Percentiles rank a stretch among this genome's conserved stretches.
phyloP scores from a whole-genome alignment of 345 rosid genomes.

The Clarkia xantiana region DNA sequence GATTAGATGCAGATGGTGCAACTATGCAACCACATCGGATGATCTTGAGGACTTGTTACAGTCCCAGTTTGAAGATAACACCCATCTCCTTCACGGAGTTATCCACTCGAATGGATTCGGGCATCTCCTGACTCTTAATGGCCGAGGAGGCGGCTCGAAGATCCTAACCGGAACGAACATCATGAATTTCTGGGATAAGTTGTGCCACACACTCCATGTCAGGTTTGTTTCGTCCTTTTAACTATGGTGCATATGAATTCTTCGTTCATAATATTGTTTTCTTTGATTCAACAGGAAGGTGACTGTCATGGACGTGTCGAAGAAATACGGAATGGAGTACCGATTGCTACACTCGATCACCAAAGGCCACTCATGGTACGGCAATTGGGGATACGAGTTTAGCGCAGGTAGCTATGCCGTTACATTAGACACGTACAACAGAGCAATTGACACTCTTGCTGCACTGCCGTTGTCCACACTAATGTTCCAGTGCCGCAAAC shows the following conservation, averaged over 20 bases:
- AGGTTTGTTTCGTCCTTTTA: neutral
- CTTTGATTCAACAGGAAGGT: constrained; percentile 18
- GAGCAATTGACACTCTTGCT: constrained; percentile 33
- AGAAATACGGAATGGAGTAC: constrained; percentile 45
- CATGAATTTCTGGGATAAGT: constrained; percentile 69
- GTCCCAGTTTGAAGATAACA: constrained; percentile 40
- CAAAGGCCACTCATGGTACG: constrained; percentile 54
- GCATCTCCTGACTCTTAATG: constrained; percentile 54
- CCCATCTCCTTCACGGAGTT: constrained; percentile 56
- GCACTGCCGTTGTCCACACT: constrained; percentile 25
- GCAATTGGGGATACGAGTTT: constrained; percentile 57
- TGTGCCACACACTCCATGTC: constrained; percentile 37
- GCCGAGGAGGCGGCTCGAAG: constrained; percentile 58
- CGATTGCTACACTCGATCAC: constrained; percentile 45
- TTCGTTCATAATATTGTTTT: no score
- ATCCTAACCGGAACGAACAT: constrained; percentile 41
- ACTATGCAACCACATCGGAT: constrained; percentile 16
- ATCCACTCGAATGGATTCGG: constrained; percentile 70
- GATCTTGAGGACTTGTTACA: constrained; percentile 45
- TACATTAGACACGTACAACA: constrained; percentile 31
- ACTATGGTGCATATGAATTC: no score
- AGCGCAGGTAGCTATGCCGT: constrained; percentile 50
- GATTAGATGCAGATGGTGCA: constrained; percentile 41
- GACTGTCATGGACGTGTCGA: constrained; percentile 65
- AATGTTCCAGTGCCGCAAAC: constrained; percentile 26